phyloP scores from a whole-genome alignment of 2,329 filamentous ascomycete species.

The Bipolaris gigantea region DNA sequence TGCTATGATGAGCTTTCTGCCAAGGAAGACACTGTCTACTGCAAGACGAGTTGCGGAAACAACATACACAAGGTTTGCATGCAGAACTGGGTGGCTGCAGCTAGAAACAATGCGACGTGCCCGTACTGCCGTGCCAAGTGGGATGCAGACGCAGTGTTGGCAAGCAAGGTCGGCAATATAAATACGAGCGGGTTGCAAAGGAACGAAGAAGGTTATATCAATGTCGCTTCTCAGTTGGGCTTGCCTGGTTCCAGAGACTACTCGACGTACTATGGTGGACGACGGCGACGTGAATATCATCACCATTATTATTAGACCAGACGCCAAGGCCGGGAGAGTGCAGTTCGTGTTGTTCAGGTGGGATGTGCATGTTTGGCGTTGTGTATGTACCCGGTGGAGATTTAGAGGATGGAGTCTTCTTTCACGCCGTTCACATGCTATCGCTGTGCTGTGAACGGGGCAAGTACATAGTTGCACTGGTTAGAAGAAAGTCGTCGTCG shows the following conservation, averaged over 20 bases:
- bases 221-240: constrained; percentile 63
- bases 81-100: constrained; percentile 52
- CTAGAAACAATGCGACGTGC: constrained; percentile 54
- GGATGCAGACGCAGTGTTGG: constrained; percentile 50
- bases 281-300: constrained; percentile 4
- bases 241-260: constrained; percentile 53
- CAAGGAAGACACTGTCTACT: constrained; percentile 52
- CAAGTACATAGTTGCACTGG: too few species aligned
- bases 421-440: too few species aligned
- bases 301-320: constrained; percentile 1
- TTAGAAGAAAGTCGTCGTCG: too few species aligned
- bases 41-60: constrained; percentile 63
- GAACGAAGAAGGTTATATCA: constrained; percentile 61
- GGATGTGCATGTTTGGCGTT: constrained; percentile 2
- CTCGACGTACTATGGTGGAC: constrained; percentile 22
- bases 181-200: constrained; percentile 49
- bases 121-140: constrained; percentile 64
- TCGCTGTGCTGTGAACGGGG: too few species aligned
- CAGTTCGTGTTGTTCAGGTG: neutral
- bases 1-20: constrained; percentile 49
- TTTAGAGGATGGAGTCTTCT: too few species aligned
- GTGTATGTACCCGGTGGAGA: neutral
- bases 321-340: neutral
- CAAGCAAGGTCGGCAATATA: constrained; percentile 44
- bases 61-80: constrained; percentile 64